Evolutionary conservation across 1,284 basidiomycete species (phyloP).

Genomic region (Malassezia obtusa): DNA sequence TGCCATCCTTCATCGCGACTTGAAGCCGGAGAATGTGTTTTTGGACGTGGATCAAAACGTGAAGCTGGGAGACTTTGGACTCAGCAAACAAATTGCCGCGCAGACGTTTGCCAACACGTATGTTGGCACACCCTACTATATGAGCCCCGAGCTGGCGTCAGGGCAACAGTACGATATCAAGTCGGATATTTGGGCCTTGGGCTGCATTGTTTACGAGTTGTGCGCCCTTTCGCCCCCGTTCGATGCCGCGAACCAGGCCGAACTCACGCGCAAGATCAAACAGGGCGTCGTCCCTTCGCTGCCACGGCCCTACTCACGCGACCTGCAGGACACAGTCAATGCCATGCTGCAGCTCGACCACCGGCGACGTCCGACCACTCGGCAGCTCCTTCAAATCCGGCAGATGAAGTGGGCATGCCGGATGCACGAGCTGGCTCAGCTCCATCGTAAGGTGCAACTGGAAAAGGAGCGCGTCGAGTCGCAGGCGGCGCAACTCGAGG

Average conservation of each 20-base stretch:
- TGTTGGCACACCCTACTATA: conserved; percentile 95
- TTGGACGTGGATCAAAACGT: conserved; percentile 67
- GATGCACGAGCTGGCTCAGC: conserved; percentile 12
- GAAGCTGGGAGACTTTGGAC: conserved; percentile 90
- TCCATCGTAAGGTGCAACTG: conserved; percentile 3
- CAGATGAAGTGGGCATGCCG: conserved; percentile 58
- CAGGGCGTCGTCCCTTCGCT: conserved; percentile 77
- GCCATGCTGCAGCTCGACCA: conserved; percentile 61
- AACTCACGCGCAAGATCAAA: conserved; percentile 69
- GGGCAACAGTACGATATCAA: conserved; percentile 93
- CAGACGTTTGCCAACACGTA: conserved; percentile 81
- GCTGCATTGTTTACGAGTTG: conserved; percentile 88
- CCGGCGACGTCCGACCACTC: conserved; percentile 68
- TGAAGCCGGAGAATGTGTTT: conserved; percentile 96
- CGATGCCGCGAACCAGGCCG: conserved; percentile 75
- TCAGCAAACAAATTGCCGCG: conserved; percentile 81
- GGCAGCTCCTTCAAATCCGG: conserved; percentile 66
- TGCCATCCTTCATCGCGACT: conserved; percentile 74
- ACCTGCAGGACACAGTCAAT: conserved; percentile 64
- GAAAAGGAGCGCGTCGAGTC: conserved; percentile 13
- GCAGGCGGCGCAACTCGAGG: neutral
- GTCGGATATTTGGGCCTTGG: conserved; percentile 94
- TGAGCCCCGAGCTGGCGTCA: conserved; percentile 94
- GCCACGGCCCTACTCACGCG: conserved; percentile 67
- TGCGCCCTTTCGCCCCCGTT: conserved; percentile 73